Percentiles rank a stretch among this genome's conserved stretches.
These are phyloP conservation scores for Naegleria lovaniensis DNA, from an alignment of 208 protist species.

Conservation along the genomic window DNA sequence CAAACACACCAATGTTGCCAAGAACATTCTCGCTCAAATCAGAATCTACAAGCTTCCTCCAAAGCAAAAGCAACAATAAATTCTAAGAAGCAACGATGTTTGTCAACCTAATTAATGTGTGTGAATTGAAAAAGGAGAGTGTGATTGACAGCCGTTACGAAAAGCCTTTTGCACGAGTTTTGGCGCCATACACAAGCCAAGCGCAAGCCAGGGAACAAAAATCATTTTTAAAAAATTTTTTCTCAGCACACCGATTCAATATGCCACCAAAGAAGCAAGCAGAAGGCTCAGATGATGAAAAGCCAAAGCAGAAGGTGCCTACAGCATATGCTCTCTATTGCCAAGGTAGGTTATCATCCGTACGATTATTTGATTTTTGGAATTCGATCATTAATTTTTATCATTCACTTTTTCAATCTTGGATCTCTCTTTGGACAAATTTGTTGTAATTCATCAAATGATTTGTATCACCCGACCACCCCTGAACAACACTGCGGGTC, in stretches of 20 bases:
- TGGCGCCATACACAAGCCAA: not conserved
- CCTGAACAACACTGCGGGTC: too few species aligned
- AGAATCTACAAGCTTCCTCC: slow-evolving; percentile 40
- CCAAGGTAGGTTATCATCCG: not conserved
- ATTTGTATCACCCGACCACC: too few species aligned
- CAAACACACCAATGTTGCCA: slow-evolving; percentile 57
- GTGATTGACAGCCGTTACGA: not conserved
- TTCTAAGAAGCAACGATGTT: too few species aligned
- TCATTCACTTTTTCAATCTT: too few species aligned
- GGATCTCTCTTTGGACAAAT: too few species aligned
- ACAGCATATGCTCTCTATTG: not conserved
- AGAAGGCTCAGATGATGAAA: not conserved
- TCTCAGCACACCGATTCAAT: too few species aligned
- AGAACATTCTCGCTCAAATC: slow-evolving; percentile 58
- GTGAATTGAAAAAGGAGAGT: too few species aligned
- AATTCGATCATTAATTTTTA: too few species aligned
- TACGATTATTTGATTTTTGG: too few species aligned
- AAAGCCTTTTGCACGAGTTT: not conserved
- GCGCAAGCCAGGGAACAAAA: not conserved
- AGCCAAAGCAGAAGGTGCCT: not conserved
- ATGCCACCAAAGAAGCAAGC: not conserved
- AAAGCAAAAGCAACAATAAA: not conserved
- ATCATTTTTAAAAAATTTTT: not conserved
- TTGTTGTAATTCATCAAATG: too few species aligned
- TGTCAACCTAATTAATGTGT: too few species aligned